Conservation (phyloP, 1,284 basidiomycete genomes). For the Vanrija pseudolonga region DNA sequence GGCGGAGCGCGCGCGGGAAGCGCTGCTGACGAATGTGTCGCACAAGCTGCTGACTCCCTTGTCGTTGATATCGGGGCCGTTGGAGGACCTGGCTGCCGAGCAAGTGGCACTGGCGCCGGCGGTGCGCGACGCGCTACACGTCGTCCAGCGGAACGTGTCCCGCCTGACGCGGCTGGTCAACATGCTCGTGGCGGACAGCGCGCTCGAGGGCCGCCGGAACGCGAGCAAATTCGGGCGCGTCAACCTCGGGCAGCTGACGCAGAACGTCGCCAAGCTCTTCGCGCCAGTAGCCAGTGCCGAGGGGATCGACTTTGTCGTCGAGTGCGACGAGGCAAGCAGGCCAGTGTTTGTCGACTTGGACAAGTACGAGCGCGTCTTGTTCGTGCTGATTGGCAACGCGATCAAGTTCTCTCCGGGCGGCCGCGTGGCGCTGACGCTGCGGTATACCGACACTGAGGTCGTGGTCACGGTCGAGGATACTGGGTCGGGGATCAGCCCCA, state of each 20-base stretch:
- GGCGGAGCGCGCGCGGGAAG: too few species aligned
- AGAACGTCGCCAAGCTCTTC: conserved; percentile 37
- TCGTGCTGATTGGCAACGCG: conserved; percentile 49
- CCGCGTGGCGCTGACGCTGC: conserved; percentile 23
- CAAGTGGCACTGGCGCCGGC: conserved; percentile 26
- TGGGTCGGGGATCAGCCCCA: conserved; percentile 49
- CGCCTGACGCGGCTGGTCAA: conserved; percentile 42
- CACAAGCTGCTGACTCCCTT: conserved; percentile 50
- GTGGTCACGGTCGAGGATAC: conserved; percentile 47
- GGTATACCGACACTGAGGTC: conserved; percentile 25
- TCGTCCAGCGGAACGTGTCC: conserved; percentile 42
- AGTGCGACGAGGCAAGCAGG: conserved; percentile 38
- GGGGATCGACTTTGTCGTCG: conserved; percentile 27
- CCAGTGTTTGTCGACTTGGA: conserved; percentile 48
- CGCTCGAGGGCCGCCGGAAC: conserved; percentile 43
- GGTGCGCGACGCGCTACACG: conserved; percentile 36
- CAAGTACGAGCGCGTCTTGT: conserved; percentile 50
- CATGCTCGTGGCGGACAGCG: conserved; percentile 46
- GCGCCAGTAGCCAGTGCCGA: too few species aligned
- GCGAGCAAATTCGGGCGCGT: conserved; percentile 45
- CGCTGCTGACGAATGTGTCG: conserved; percentile 44
- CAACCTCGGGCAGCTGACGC: conserved; percentile 45
- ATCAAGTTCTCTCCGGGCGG: conserved; percentile 40
- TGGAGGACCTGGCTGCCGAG: conserved; percentile 37
- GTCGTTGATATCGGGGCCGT: conserved; percentile 43